Base-by-base conservation (phyloP, 2,329 filamentous ascomycete genomes). In the Coleophoma cylindrospora region DNA sequence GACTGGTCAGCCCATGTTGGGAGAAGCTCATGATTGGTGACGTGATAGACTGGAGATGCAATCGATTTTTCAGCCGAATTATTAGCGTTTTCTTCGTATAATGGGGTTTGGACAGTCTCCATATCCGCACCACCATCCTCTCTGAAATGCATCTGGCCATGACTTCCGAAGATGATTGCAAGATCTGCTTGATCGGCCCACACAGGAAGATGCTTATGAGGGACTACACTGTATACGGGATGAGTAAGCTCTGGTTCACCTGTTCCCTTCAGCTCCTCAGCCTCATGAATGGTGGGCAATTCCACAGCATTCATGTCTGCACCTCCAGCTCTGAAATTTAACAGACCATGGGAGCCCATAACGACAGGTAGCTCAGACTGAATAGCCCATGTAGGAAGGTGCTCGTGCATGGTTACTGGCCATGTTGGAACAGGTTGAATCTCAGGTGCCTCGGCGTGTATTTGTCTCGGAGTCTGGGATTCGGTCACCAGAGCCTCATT, bases 1-100 rank as follows among this genome's bases (percentile, higher is more conserved):
- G 49, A 22, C 43, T 46, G 43, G 21, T 50, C 38, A 22, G 36
- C 15, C 49, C 49, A 50, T 19, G 49, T 50, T 8, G 49, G 40
- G 19, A 41, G 15, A 13, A 41, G 19, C 17, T 19, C 17, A 41
- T 41, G 40, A 3, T 17, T 17, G 2, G 40, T 41, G 17, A 27
- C 27, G 27, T 27, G 27, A 27, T 27, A 6, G 4, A 34, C 9
- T 14, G 36, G 36, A 5, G 7, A 27, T 27, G 27, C 11, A 38
- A 6, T 17, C 11, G 36, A 12, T 38, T 14, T 7, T n/a, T 38
- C 14, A 14, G 11, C 13, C 14, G 11, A n/a, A n/a, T 38, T 17
- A 3, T 38, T 38, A 12, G 11, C 34, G 36, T 9, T 17, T 12
- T 38, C 36, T n/a, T 14, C 15, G 6, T 9, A 4, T 17, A n/a